phyloP scores from a whole-genome alignment of 805 yeast species.

The Brettanomyces nanus region DNA sequence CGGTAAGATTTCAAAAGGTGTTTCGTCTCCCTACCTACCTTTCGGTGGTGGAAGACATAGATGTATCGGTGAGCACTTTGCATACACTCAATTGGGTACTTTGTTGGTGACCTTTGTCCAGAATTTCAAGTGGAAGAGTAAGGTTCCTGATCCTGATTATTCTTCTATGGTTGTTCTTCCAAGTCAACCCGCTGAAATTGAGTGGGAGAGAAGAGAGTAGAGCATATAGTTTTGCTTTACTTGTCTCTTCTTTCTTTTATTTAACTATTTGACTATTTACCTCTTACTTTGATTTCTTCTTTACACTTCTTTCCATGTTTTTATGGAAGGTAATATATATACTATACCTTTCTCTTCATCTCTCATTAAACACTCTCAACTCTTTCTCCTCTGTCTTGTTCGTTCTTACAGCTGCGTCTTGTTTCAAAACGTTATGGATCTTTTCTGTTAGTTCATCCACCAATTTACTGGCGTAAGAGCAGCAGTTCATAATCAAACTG shows the following conservation, averaged over 20 bases:
- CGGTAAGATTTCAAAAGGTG: slow-evolving; percentile 94
- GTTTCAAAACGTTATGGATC: slow-evolving; percentile 47
- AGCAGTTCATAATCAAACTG: slow-evolving; percentile 54
- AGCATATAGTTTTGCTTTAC: not conserved
- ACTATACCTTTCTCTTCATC: not conserved
- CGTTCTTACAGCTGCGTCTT: slow-evolving; percentile 34
- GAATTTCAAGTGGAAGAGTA: slow-evolving; percentile 69
- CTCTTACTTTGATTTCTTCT: slow-evolving; percentile 1
- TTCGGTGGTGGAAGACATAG: slow-evolving; percentile 99
- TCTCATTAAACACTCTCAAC: slow-evolving; percentile 24
- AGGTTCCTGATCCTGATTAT: slow-evolving; percentile 65
- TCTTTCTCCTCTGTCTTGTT: slow-evolving; percentile 17
- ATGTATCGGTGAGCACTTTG: slow-evolving; percentile 98
- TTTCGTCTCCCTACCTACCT: slow-evolving; percentile 89
- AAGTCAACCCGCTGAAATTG: slow-evolving; percentile 58
- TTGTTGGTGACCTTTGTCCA: slow-evolving; percentile 68
- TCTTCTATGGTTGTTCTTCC: slow-evolving; percentile 94
- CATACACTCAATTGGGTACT: slow-evolving; percentile 86
- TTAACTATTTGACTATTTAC: slow-evolving; percentile 1
- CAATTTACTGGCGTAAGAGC: slow-evolving; percentile 53
- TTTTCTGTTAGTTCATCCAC: slow-evolving; percentile 59
- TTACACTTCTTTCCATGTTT: slow-evolving; percentile 1
- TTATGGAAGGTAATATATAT: too few relatives aligned
- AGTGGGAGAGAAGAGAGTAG: slow-evolving; percentile 57
- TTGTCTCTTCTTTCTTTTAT: not conserved